Evolutionary conservation across 2,329 filamentous ascomycete genomes (phyloP).

Genomic region (Cyclaneusma minus): DNA sequence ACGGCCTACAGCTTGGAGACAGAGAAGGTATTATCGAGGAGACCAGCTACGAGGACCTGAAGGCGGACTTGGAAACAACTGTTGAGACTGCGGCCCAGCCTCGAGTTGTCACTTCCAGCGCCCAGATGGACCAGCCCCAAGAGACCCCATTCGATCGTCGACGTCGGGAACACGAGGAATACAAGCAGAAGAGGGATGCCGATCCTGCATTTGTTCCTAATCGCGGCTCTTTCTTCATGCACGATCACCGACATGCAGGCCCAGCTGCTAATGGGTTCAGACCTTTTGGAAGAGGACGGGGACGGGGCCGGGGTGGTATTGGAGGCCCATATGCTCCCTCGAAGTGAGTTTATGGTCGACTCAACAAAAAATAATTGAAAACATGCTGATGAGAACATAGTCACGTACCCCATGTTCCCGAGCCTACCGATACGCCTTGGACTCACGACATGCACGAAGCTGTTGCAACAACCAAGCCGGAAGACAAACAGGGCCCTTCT

Average conservation of each 20-base stretch:
- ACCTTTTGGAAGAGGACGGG: slow-evolving; percentile 48
- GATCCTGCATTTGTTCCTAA: slow-evolving; percentile 92
- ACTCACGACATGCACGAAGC: slow-evolving; percentile 87
- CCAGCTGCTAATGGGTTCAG: slow-evolving; percentile 64
- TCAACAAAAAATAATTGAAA: slow-evolving; percentile 5
- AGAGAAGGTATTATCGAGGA: slow-evolving; percentile 4
- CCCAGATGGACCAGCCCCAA: slow-evolving; percentile 25
- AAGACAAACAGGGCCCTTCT: slow-evolving; percentile 14
- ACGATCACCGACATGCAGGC: slow-evolving; percentile 76
- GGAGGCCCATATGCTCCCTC: slow-evolving; percentile 42
- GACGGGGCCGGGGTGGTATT: slow-evolving; percentile 41
- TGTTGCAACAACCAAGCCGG: slow-evolving; percentile 28
- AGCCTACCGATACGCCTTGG: slow-evolving; percentile 64
- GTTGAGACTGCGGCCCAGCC: slow-evolving; percentile 11
- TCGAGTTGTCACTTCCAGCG: slow-evolving; percentile 21
- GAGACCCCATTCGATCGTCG: slow-evolving; percentile 53
- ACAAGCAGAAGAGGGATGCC: slow-evolving; percentile 72
- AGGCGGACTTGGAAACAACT: slow-evolving; percentile 2
- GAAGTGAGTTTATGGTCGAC: slow-evolving; percentile 35
- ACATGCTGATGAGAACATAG: slow-evolving; percentile 17
- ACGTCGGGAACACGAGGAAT: slow-evolving; percentile 79
- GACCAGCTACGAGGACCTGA: slow-evolving; percentile 15
- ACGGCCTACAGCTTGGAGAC: slow-evolving; percentile 23
- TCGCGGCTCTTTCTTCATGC: slow-evolving; percentile 90
- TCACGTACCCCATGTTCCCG: slow-evolving; percentile 30